A percentile compares a stretch with the other conserved stretches of the same genome.
phyloP scores from a whole-genome alignment of 2,329 filamentous ascomycete species.

The Alternaria incomplexa region DNA sequence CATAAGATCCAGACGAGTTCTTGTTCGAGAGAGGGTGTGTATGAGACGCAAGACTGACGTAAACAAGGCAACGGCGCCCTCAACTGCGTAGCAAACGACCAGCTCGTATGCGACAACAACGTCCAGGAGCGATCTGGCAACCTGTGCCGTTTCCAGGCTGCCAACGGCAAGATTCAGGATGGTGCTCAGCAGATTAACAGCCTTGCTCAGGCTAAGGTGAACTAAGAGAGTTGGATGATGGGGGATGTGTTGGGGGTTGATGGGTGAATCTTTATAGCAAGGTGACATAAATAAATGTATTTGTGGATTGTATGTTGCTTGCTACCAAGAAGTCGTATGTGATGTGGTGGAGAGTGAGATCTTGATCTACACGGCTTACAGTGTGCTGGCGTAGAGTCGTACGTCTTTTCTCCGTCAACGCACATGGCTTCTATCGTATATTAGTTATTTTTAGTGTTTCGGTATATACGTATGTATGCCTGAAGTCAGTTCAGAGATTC shows the following conservation, averaged over 20 bases:
- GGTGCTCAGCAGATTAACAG: constrained; percentile 15
- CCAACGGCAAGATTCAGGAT: constrained; percentile 18
- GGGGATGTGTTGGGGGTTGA: not conserved
- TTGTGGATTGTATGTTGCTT: not conserved
- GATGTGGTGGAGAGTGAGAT: not conserved
- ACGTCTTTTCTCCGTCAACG: rapidly evolving
- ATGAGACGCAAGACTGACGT: not conserved
- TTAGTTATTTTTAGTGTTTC: not conserved
- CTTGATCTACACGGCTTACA: too few species aligned
- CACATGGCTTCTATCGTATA: rapidly evolving
- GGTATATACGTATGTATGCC: not conserved
- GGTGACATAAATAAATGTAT: not conserved
- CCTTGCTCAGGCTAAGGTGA: constrained; percentile 19
- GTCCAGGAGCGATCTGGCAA: constrained; percentile 19
- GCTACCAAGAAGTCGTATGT: too few species aligned
- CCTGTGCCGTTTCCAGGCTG: constrained; percentile 19
- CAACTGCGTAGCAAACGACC: constrained; percentile 25
- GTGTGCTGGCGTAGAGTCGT: too few species aligned
- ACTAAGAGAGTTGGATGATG: constrained; percentile 1
- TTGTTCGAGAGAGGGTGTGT: too few species aligned
- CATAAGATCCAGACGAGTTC: too few species aligned
- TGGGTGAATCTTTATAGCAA: not conserved
- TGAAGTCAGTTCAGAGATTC: not conserved
- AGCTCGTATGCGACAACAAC: constrained; percentile 21
- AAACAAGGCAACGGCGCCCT: constrained; percentile 16